These are phyloP conservation scores for Amanita rubescens DNA, from an alignment of 768 basidiomycete species.

Conservation along the genomic window DNA sequence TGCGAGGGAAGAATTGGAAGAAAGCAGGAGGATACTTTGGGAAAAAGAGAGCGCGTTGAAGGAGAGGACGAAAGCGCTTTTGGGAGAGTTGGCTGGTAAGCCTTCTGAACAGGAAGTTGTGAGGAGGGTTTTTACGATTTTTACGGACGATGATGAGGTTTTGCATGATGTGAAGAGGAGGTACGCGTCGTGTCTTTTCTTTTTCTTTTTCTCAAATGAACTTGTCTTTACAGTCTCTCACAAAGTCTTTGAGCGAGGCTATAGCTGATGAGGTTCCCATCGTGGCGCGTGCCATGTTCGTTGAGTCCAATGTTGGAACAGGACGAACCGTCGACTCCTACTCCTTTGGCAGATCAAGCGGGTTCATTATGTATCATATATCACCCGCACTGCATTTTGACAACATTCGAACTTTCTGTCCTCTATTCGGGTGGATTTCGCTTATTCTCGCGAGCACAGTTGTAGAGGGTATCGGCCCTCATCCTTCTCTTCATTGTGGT, in stretches of 20 bases:
- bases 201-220: neutral
- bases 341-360: no score
- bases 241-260: conserved; percentile 49
- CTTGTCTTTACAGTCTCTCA: conserved; percentile 32
- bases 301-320: conserved; percentile 26
- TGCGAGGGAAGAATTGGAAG: conserved; percentile 58
- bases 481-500: no score
- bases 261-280: conserved; percentile 39
- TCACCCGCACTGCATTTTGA: no score
- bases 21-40: conserved; percentile 38
- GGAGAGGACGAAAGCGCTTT: conserved; percentile 43
- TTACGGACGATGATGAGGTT: conserved; percentile 43
- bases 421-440: no score
- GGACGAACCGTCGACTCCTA: conserved; percentile 21
- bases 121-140: conserved; percentile 57
- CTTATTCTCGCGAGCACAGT: no score
- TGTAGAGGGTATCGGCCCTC: no score
- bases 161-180: conserved; percentile 43
- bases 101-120: conserved; percentile 63
- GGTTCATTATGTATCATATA: no score
- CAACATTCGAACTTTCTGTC: no score
- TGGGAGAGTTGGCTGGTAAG: conserved; percentile 41
- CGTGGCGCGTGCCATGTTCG: conserved; percentile 26
- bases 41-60: conserved; percentile 54
- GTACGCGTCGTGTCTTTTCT: conserved; percentile 29